Base-by-base conservation (phyloP, 768 basidiomycete species). In the Hypsizygus marmoreus region DNA sequence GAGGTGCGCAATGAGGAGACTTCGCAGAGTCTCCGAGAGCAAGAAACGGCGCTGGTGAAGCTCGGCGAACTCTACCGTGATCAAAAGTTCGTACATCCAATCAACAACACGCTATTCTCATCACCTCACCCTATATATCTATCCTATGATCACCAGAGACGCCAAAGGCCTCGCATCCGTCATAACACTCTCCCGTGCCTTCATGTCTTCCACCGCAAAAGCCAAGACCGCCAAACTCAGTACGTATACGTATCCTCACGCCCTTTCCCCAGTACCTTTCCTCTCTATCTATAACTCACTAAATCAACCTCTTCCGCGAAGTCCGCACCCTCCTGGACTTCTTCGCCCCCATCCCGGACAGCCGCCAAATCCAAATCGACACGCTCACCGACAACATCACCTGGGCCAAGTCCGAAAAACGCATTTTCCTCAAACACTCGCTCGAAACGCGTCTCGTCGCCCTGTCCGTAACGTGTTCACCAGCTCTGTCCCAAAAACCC, bases 221-320 rank as follows among this genome's bases (percentile, higher is more conserved):
- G 95, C 94, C 1, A 97, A 97, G 68, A 97, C 95, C 0, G 94
- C 94, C 2, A 95, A 95, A 70, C 82, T 97, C 53, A 95, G 93
- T 93, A 51, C 56, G 85, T 44, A n/a, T n/a, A n/a, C n/a, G n/a
- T n/a, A n/a, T n/a, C n/a, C n/a, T n/a, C n/a, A n/a, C n/a, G n/a
- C n/a, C n/a, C 59, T n/a, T 3, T 7, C 9, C 19, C 2, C 14
- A 6, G 23, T 41, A 16, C 13, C 26, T 29, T 16, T 30, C 22
- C 48, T 17, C 17, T 24, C 24, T 25, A 37, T 26, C 40, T 6
- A 25, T 19, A 10, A 2, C 13, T 17, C 5, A 32, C 20, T 4
- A 29, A 14, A 6, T 7, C 3, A 14, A 11, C n/a, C n/a, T n/a
- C n/a, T n/a, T n/a, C n/a, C n/a, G 1, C 19, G 8, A 51, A 97